These are phyloP conservation scores for Cladophialophora immunda DNA, from an alignment of 2,329 filamentous ascomycete species.

Conservation along the genomic window DNA sequence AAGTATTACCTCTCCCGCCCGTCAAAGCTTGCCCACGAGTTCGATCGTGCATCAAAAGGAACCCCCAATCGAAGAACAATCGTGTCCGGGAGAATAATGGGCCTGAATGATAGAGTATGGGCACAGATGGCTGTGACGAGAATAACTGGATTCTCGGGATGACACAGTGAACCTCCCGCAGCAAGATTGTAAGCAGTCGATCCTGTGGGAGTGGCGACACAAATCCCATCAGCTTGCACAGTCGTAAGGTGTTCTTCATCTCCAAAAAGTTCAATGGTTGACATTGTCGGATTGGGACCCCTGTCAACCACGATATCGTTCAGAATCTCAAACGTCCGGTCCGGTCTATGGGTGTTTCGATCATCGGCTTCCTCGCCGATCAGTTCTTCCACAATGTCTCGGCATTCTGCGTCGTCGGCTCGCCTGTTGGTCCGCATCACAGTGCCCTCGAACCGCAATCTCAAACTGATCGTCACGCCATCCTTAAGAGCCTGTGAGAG, in stretches of 20 bases:
- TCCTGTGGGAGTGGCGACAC: conserved; percentile 91
- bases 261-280: conserved; percentile 87
- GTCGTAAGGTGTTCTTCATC: conserved; percentile 97
- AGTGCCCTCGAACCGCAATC: conserved; percentile 90
- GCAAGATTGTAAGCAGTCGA: conserved; percentile 96
- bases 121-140: conserved; percentile 93
- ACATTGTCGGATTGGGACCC: conserved; percentile 94
- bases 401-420: conserved; percentile 48
- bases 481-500: conserved; percentile 77
- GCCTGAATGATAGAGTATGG: conserved; percentile 92
- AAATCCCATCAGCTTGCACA: conserved; percentile 89
- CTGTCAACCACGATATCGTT: conserved; percentile 98
- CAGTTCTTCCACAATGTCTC: conserved; percentile 87
- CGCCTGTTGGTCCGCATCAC: conserved; percentile 78
- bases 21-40: conserved; percentile 97
- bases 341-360: conserved; percentile 82
- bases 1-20: conserved; percentile 76
- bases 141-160: conserved; percentile 96
- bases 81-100: conserved; percentile 95
- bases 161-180: conserved; percentile 91
- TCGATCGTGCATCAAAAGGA: conserved; percentile 89
- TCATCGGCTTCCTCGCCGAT: conserved; percentile 87
- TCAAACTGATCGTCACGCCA: conserved; percentile 86
- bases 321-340: conserved; percentile 85
- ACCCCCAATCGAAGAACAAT: conserved; percentile 92